These are phyloP conservation scores for Gnomoniopsis sp. DNA, from an alignment of 2,329 filamentous ascomycete species.

Conservation along the genomic window DNA sequence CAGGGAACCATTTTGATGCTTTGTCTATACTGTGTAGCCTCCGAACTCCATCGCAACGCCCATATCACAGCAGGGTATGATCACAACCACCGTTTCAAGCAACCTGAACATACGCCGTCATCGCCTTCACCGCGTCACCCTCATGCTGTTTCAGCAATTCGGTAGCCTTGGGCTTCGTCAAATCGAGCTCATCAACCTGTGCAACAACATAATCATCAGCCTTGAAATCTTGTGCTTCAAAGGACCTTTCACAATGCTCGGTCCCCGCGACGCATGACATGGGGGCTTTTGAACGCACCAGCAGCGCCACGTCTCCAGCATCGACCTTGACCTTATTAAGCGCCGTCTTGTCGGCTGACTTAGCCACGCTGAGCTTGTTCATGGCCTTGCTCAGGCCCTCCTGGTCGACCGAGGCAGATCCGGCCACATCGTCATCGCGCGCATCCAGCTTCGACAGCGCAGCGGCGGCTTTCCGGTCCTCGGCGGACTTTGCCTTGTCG, in stretches of 20 bases:
- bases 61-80: neutral
- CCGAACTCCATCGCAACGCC: neutral
- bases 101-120: constrained; percentile 51
- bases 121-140: constrained; percentile 64
- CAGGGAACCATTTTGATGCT: neutral
- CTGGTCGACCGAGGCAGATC: constrained; percentile 58
- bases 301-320: constrained; percentile 62
- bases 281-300: constrained; percentile 51
- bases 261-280: neutral
- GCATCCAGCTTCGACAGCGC: constrained; percentile 69
- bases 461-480: constrained; percentile 73
- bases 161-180: constrained; percentile 68
- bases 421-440: constrained; percentile 42
- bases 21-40: neutral
- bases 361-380: constrained; percentile 51
- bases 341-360: constrained; percentile 39
- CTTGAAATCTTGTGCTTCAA: neutral
- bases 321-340: constrained; percentile 70
- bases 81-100: constrained; percentile 1
- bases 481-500: constrained; percentile 59
- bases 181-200: constrained; percentile 67
- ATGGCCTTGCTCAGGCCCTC: constrained; percentile 71
- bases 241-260: neutral
- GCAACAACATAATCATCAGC: neutral
- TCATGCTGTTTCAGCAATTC: constrained; percentile 71